Evolutionary conservation across 768 basidiomycete species (phyloP).

Genomic region (Candolleomyces aberdarensis): DNA sequence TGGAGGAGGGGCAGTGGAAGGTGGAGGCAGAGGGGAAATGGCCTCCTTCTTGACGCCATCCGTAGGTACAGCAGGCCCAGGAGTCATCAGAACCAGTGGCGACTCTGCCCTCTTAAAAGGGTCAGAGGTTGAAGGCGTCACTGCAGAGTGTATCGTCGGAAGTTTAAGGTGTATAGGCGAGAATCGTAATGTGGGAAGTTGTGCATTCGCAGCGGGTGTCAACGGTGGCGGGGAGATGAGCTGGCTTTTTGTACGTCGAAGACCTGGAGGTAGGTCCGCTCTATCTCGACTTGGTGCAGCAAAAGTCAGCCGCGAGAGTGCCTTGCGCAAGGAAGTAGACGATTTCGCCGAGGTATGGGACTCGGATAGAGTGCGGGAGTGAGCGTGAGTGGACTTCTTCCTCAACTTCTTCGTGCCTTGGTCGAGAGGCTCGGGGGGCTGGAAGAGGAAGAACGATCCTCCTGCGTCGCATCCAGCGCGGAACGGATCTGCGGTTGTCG

Average conservation of each 20-base stretch:
- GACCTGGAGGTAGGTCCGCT: neutral
- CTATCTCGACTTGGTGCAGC: neutral
- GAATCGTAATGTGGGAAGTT: neutral
- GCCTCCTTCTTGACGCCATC: too few species aligned
- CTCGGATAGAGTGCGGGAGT: neutral
- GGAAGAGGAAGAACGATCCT: neutral
- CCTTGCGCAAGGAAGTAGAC: neutral
- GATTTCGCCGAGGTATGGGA: neutral
- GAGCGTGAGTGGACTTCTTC: neutral
- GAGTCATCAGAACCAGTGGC: too few species aligned
- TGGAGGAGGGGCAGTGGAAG: too few species aligned
- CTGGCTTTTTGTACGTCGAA: neutral
- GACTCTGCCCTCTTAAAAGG: too few species aligned
- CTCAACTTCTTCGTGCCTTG: neutral
- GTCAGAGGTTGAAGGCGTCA: too few species aligned
- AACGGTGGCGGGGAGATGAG: neutral
- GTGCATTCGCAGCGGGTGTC: neutral
- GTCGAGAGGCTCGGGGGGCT: neutral
- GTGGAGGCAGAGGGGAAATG: too few species aligned
- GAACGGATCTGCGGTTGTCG: too few species aligned
- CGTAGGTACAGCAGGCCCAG: too few species aligned
- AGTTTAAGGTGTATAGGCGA: neutral
- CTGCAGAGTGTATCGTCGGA: too few species aligned
- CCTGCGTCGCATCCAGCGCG: neutral
- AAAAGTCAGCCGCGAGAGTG: neutral